phyloP scores from a whole-genome alignment of 371 early-diverging fungal genomes.

The Apophysomyces sp. region DNA sequence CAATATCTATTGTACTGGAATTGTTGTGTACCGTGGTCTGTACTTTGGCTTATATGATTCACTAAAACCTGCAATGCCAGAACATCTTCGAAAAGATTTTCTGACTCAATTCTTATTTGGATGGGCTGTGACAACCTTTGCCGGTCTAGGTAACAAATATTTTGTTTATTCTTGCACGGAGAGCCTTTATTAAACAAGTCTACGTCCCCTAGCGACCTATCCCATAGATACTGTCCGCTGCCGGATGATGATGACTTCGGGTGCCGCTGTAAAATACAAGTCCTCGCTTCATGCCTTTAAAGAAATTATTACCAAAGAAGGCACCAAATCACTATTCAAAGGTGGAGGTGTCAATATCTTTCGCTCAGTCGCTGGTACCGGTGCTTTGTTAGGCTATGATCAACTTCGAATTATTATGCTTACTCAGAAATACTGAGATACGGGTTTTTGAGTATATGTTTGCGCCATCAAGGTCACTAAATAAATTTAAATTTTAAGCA shows the following conservation, averaged over 20 bases:
- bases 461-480: too few species aligned
- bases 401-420: constrained; percentile 59
- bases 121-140: constrained; percentile 69
- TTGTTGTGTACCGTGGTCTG: constrained; percentile 75
- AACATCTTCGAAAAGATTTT: constrained; percentile 48
- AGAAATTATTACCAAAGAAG: constrained; percentile 71
- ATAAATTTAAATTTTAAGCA: too few species aligned
- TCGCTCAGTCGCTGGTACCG: constrained; percentile 81
- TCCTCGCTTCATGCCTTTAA: constrained; percentile 69
- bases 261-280: constrained; percentile 72
- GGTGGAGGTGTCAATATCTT: constrained; percentile 82
- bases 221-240: constrained; percentile 85
- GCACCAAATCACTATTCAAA: constrained; percentile 77
- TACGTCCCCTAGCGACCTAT: constrained; percentile 46
- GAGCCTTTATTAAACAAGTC: background rate
- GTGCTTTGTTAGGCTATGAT: constrained; percentile 67
- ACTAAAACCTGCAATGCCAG: constrained; percentile 65
- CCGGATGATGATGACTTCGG: constrained; percentile 84
- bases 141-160: constrained; percentile 44
- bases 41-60: constrained; percentile 81
- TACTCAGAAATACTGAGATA: constrained; percentile 35
- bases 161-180: too few species aligned
- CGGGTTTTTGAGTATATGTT: background rate
- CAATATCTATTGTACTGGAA: constrained; percentile 70
- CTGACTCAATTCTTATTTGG: constrained; percentile 63